Base-by-base conservation (phyloP, 768 basidiomycete species). In the Filobasidium floriforme region DNA sequence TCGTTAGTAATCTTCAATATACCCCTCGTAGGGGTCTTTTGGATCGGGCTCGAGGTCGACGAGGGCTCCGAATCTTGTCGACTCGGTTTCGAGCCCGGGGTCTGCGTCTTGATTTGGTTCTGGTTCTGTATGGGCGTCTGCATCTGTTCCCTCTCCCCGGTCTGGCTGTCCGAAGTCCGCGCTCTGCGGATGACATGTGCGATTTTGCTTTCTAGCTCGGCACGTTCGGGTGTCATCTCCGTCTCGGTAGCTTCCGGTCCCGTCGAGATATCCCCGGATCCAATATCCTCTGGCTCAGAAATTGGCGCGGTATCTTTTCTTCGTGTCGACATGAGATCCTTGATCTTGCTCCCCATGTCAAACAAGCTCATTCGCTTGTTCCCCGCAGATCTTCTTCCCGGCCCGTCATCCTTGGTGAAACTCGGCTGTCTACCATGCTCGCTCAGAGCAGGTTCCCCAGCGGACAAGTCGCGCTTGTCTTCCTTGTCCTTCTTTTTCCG, bases 1-100 rank as follows among this genome's bases (percentile, higher is more conserved):
- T 57, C 54, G 54, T 57, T 57, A 57, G 54, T 57, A 24, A 57
- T 26, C 29, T 57, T 57, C 15, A 57, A 57, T 19, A 57, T 57
- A 1, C 54, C 54, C 29, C 24, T 57, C 12, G 24, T 24, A 2
- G 54, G 54, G 15, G 41, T 37, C 59, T 5, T 32, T 11, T 7
- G 9, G 29, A 40, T 43, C 59, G 59, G 41, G 59, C 37, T 60
- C n/a, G 59, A 60, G 59, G 18, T 60, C 32, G 32, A 57, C 55
- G 55, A 32, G 18, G 29, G 18, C 26, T 57, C 55, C n/a, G 55
- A 32, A 32, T 26, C 55, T 9, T 57, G 55, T 26, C 55, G 55
- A 57, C 46, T 49, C 22, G 15, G 12, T 49, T 49, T 49, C 46
- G 46, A 18, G 46, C 18, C 32, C 22, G 46, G 46, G 2, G 22